Evolutionary conservation across 805 yeast species (phyloP), one percentile per base, ranked within the genome.

Genomic region (Metschnikowia vanudenii): DNA sequence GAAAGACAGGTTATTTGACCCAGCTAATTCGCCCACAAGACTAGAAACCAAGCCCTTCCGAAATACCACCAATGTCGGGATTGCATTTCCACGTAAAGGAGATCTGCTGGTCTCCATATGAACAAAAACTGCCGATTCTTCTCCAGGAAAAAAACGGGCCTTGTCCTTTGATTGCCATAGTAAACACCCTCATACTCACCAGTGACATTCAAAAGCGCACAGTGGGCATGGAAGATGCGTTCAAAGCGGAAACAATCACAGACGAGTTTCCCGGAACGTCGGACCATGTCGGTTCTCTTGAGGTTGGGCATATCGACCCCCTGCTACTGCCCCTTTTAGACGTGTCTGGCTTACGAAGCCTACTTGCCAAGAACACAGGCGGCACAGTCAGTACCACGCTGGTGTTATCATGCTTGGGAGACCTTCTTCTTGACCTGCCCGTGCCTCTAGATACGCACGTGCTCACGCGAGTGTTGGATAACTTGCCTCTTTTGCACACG

Each of bases 91-190:
- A 54, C 11, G 64, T 67, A 19, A 58, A 62, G 44, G 38, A 49
- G 29, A 57, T 69, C 26, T 45, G 49, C 24, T 70, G 74, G 75
- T 63, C 70, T 26, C 67, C 64, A 38, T 64, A 68, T 53, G 64
- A 64, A 39, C 62, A 62, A 26, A 51, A 47, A 52, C 74, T 83
- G 47, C 80, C 80, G 35, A 79, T 90, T 29, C 67, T 91, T 3
- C 64, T 88, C 17, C 97, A 90, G 67, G 87, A 88, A 51, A 72
- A 68, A 39, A 88, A 89, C 58, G 97, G 97, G 0, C 96, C 97
- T 0, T 90, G 96, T 60, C 95, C 96, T 1, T 64, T 91, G 32
- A 75, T 91, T 12, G 91, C 96, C 0, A 66, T 91, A 34, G 75
- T 81, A 40, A 91, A 91, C 60, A 78, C 88, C 0, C 61, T 91